Percentiles rank a stretch among this genome's conserved stretches.
Conservation (phyloP, 2,329 filamentous ascomycete species). For the Aspergillus sp. region DNA sequence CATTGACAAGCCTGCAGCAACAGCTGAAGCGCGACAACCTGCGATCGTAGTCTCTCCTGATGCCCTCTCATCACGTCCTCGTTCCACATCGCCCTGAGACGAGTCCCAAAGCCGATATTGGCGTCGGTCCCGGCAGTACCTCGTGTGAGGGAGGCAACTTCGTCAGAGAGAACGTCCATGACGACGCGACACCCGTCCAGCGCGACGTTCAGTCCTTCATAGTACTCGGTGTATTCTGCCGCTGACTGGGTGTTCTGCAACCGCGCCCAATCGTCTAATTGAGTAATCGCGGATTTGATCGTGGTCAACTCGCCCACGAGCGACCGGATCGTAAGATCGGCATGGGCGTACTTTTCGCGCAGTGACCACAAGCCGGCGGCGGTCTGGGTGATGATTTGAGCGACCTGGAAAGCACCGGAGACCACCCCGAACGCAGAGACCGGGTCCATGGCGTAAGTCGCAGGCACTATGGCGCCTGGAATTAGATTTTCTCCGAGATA, state of each 20-base stretch:
- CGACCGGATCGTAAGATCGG: slow-evolving; percentile 37
- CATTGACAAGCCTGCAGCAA: slow-evolving; percentile 39
- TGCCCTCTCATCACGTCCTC: slow-evolving; percentile 36
- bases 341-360: slow-evolving; percentile 33
- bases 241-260: slow-evolving; percentile 20
- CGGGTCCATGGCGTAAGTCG: slow-evolving; percentile 28
- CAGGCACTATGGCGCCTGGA: too few relatives aligned
- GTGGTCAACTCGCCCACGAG: slow-evolving; percentile 35
- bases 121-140: slow-evolving; percentile 16
- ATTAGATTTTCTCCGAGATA: too few relatives aligned
- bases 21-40: slow-evolving; percentile 37
- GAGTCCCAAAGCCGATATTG: slow-evolving; percentile 22
- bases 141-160: slow-evolving; percentile 30
- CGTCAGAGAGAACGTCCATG: slow-evolving; percentile 34
- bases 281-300: slow-evolving; percentile 35
- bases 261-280: slow-evolving; percentile 35
- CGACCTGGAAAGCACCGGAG: slow-evolving; percentile 33
- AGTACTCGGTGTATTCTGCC: slow-evolving; percentile 24
- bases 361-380: slow-evolving; percentile 31
- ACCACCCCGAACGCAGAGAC: slow-evolving; percentile 32
- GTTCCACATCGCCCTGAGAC: slow-evolving; percentile 34
- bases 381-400: slow-evolving; percentile 32
- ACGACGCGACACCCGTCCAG: slow-evolving; percentile 34
- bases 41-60: slow-evolving; percentile 33
- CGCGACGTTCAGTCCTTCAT: slow-evolving; percentile 30